Percentiles rank a stretch among this genome's conserved stretches.
Conservation (phyloP, 2,329 filamentous ascomycete species). For the Chaetomiaceae sp. region DNA sequence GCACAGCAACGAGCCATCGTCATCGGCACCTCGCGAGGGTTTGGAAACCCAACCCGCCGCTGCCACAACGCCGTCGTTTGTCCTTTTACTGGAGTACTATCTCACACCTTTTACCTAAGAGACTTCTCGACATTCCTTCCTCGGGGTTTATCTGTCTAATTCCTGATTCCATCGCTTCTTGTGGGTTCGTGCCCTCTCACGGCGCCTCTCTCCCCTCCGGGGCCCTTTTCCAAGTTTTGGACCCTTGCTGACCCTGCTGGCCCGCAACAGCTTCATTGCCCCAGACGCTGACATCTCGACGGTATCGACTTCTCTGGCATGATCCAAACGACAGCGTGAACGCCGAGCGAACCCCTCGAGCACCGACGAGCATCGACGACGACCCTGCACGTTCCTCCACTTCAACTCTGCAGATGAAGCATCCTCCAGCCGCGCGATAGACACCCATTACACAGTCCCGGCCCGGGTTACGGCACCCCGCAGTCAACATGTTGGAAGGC, state of each 20-base stretch:
- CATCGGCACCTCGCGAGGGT: slow-evolving; percentile 1
- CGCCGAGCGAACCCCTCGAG: not conserved
- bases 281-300: not conserved
- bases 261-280: not conserved
- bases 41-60: not conserved
- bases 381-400: not conserved
- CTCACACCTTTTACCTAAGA: too few relatives aligned
- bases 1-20: slow-evolving; percentile 8
- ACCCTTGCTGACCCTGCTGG: not conserved
- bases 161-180: too few relatives aligned
- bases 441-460: slow-evolving; percentile 38
- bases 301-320: not conserved
- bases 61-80: not conserved
- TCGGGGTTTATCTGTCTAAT: too few relatives aligned
- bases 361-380: not conserved
- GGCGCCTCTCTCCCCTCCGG: not conserved
- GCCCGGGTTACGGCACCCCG: slow-evolving; percentile 68
- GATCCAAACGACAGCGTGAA: not conserved
- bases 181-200: too few relatives aligned
- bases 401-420: slow-evolving; percentile 30
- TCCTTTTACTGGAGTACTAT: not conserved
- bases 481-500: slow-evolving; percentile 84
- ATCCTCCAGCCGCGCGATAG: slow-evolving; percentile 27
- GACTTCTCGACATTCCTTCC: too few relatives aligned
- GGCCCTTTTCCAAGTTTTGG: not conserved